Evolutionary conservation across 345 rosid species (phyloP).

Genomic region (Anastatica hierochuntica): DNA sequence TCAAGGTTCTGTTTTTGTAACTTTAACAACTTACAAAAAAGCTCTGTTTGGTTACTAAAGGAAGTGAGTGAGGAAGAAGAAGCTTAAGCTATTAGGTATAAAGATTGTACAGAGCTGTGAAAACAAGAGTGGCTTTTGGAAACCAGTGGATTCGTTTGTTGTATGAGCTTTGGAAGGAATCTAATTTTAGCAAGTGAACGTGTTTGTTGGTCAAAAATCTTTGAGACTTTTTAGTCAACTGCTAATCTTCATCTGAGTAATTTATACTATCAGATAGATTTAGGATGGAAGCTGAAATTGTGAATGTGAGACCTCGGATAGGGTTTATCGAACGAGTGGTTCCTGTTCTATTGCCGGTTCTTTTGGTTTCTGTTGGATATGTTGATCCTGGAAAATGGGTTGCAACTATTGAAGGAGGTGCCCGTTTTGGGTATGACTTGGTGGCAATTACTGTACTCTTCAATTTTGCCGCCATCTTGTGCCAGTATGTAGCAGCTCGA

Average conservation of each 20-base stretch:
- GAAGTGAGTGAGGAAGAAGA: neutral
- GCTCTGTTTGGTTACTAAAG: conserved; percentile 11
- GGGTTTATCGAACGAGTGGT: conserved; percentile 41
- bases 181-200: conserved; percentile 2
- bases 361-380: conserved; percentile 73
- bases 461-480: conserved; percentile 74
- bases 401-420: conserved; percentile 83
- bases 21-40: too few species aligned
- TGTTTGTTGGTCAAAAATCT: conserved; percentile 12
- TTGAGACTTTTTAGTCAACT: conserved; percentile 14
- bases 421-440: conserved; percentile 74
- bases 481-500: conserved; percentile 75
- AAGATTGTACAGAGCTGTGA: conserved; percentile 13
- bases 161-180: conserved; percentile 14
- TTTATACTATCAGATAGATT: conserved; percentile 8
- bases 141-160: neutral
- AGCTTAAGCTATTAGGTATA: neutral
- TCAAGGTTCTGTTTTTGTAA: neutral
- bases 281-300: conserved; percentile 62
- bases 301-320: conserved; percentile 28
- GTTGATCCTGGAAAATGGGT: conserved; percentile 98
- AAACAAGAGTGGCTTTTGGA: conserved; percentile 3
- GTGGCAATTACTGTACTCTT: conserved; percentile 53
- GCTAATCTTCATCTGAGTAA: neutral
- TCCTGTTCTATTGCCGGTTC: conserved; percentile 59